phyloP scores from a whole-genome alignment of 805 yeast genomes.

The Pichia pseudocactophila region DNA sequence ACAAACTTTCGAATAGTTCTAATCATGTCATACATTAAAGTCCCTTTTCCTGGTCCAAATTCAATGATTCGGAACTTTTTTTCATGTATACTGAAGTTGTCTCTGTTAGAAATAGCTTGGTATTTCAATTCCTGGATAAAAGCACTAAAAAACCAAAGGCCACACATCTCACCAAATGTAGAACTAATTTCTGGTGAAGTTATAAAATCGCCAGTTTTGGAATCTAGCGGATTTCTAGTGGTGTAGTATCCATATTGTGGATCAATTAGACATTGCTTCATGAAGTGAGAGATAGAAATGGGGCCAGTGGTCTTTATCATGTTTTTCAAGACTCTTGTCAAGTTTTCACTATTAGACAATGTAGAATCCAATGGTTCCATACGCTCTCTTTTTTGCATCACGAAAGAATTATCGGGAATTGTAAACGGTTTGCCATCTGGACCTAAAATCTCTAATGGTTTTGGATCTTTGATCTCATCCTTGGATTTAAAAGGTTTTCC shows the following conservation, averaged over 20 bases:
- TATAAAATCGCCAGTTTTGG: constrained; percentile 56
- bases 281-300: constrained; percentile 58
- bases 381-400: constrained; percentile 1
- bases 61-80: constrained; percentile 49
- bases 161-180: constrained; percentile 79
- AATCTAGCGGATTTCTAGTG: constrained; percentile 55
- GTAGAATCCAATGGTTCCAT: constrained; percentile 2
- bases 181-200: constrained; percentile 85
- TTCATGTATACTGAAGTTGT: constrained; percentile 18
- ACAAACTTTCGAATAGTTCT: constrained; percentile 36
- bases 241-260: constrained; percentile 76
- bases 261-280: constrained; percentile 74
- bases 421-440: constrained; percentile 6
- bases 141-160: constrained; percentile 54
- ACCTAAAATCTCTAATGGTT: constrained; percentile 5
- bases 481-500: too few relatives aligned
- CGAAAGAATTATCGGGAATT: constrained; percentile 3
- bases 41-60: constrained; percentile 83
- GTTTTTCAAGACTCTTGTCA: constrained; percentile 31
- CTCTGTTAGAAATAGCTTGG: constrained; percentile 16
- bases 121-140: constrained; percentile 55
- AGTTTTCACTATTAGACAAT: constrained; percentile 7
- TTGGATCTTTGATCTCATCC: too few relatives aligned
- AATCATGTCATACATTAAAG: constrained; percentile 61
- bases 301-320: constrained; percentile 68